Conservation (phyloP, 139 green algal genomes). For the Penium margaritaceum region DNA sequence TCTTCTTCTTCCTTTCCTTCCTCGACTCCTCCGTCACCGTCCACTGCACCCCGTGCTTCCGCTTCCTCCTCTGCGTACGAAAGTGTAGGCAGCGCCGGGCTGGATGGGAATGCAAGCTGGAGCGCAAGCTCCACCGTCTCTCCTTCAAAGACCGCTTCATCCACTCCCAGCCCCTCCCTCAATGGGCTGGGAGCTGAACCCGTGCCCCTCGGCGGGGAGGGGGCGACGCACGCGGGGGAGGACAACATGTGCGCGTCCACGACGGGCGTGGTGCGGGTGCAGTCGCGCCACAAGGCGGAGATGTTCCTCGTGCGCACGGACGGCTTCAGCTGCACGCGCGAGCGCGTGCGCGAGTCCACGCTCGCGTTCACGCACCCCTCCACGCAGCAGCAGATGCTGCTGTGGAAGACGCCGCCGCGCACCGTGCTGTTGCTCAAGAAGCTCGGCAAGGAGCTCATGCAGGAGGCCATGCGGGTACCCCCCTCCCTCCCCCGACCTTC, state of each 20-base stretch:
- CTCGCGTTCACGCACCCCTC: constrained; percentile 79
- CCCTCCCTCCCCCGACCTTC: too few species aligned
- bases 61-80: too few species aligned
- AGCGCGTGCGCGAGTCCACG: constrained; percentile 70
- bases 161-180: too few species aligned
- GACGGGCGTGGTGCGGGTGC: constrained; percentile 41
- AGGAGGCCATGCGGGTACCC: constrained; percentile 49
- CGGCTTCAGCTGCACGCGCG: constrained; percentile 78
- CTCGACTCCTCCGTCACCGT: too few species aligned
- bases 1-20: too few species aligned
- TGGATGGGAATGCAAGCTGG: too few species aligned
- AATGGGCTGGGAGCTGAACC: too few species aligned
- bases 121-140: too few species aligned
- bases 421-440: constrained; percentile 95
- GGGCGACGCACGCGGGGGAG: constrained; percentile 9
- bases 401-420: constrained; percentile 78
- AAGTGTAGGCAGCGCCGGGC: too few species aligned
- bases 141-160: too few species aligned
- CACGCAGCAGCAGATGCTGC: constrained; percentile 92
- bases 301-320: constrained; percentile 84
- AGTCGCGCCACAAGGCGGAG: constrained; percentile 41
- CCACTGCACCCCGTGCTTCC: too few species aligned
- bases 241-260: constrained; percentile 33
- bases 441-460: constrained; percentile 72
- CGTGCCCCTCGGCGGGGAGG: constrained; percentile 30